Percentiles rank a stretch among this genome's conserved stretches.
phyloP scores from a whole-genome alignment of 1,284 basidiomycete genomes.

The Schizophyllum commune region DNA sequence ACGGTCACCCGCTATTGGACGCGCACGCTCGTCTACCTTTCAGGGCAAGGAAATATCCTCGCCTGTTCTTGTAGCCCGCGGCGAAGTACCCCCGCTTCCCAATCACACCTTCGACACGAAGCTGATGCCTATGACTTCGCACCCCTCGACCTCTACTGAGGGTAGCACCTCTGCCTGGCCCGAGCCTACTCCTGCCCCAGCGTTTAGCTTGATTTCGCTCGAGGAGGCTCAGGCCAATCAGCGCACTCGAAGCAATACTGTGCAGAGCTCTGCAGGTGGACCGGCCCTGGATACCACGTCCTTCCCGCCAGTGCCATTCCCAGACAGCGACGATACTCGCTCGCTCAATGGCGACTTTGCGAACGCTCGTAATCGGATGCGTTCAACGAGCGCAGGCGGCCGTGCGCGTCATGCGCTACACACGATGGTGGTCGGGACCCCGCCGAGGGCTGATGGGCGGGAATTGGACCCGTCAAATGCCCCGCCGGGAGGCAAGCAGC shows the following conservation, averaged over 20 bases:
- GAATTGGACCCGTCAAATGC: slow-evolving; percentile 29
- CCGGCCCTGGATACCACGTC: slow-evolving; percentile 16
- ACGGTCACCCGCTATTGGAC: slow-evolving; percentile 39
- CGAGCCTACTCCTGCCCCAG: slow-evolving; percentile 36
- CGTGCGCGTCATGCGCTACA: slow-evolving; percentile 40
- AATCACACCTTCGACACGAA: slow-evolving; percentile 11
- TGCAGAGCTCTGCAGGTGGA: slow-evolving; percentile 22
- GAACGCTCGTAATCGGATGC: slow-evolving; percentile 22
- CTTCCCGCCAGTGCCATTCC: slow-evolving; percentile 21
- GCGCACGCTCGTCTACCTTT: slow-evolving; percentile 24
- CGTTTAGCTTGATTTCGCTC: slow-evolving; percentile 62
- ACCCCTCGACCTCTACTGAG: slow-evolving; percentile 23
- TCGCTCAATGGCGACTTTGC: neutral
- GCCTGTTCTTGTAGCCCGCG: slow-evolving; percentile 31
- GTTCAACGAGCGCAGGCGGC: slow-evolving; percentile 55
- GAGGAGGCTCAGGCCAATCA: slow-evolving; percentile 63
- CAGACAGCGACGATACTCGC: slow-evolving; percentile 15
- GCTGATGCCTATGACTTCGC: slow-evolving; percentile 21
- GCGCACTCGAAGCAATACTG: slow-evolving; percentile 46
- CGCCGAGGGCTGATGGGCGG: slow-evolving; percentile 29
- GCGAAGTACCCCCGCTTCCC: slow-evolving; percentile 16
- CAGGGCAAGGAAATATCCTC: slow-evolving; percentile 46
- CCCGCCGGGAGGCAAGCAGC: slow-evolving; percentile 29
- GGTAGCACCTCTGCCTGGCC: slow-evolving; percentile 36
- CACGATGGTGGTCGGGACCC: slow-evolving; percentile 28